These are phyloP conservation scores for Zoysia matrella DNA, from an alignment of 202 grass and related monocot species.

Conservation along the genomic window DNA sequence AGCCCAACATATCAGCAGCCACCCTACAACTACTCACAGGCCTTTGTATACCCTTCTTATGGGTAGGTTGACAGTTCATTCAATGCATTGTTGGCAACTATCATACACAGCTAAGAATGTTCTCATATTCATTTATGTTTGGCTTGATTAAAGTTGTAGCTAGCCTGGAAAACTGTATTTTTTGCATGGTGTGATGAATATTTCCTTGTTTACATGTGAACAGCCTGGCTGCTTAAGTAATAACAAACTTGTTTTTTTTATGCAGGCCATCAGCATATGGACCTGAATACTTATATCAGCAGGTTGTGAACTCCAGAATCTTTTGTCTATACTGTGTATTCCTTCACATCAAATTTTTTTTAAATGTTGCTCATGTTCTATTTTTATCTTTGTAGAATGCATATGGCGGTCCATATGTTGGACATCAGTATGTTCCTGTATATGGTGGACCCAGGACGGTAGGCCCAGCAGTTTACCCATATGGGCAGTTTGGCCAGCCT, in stretches of 20 bases:
- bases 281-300: slow-evolving; percentile 70
- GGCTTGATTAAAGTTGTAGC: slow-evolving; percentile 49
- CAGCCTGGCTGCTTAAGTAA: slow-evolving; percentile 18
- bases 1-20: slow-evolving; percentile 73
- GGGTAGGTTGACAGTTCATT: slow-evolving; percentile 68
- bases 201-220: slow-evolving; percentile 39
- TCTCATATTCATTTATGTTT: slow-evolving; percentile 49
- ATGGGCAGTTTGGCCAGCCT: slow-evolving; percentile 68
- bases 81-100: slow-evolving; percentile 48
- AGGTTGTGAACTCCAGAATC: slow-evolving; percentile 58
- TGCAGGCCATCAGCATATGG: slow-evolving; percentile 76
- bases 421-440: slow-evolving; percentile 67
- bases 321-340: slow-evolving; percentile 1
- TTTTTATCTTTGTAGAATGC: slow-evolving; percentile 79
- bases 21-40: slow-evolving; percentile 73
- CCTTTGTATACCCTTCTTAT: slow-evolving; percentile 65
- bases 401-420: slow-evolving; percentile 60
- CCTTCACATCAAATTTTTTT: neutral
- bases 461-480: slow-evolving; percentile 63
- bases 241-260: slow-evolving; percentile 38
- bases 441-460: slow-evolving; percentile 62
- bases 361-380: slow-evolving; percentile 40
- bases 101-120: slow-evolving; percentile 48
- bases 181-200: slow-evolving; percentile 33
- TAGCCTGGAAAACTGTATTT: slow-evolving; percentile 49